Base-by-base conservation (phyloP, 306 rosid species). In the Acacia crassicarpa region DNA sequence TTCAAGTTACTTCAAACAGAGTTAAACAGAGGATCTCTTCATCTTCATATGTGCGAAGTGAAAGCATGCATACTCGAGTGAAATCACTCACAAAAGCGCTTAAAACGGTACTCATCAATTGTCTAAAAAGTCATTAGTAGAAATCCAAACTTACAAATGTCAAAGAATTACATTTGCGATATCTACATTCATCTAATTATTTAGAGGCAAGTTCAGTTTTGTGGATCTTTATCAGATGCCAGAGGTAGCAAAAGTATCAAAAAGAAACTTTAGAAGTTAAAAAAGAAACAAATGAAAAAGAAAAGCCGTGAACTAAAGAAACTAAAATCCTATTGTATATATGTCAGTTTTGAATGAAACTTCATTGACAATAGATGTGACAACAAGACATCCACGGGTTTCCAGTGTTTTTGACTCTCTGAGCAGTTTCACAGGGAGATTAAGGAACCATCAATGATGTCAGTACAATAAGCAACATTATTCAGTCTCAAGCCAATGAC, bases 401-500 rank as follows among this genome's bases (percentile, higher is more conserved):
- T 95, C 99, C 35, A 95, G 81, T 22, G 92, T 87, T 81, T 83
- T 86, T 84, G 93, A 80, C n/a, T n/a, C 63, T 88, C 90, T 17
- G 83, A 67, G 88, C 97, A 93, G 77, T 88, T 89, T 23, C 94
- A 83, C 68, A 95, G 82, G 17, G 91, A 84, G 75, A 89, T 38
- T 40, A 95, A 80, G 3, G 98, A 89, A 44, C 72, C 30, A 66
- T 95, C 97, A 0, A 92, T 87, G 77, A 95, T 87, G 75, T 86
- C 88, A 77, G 91, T 87, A 83, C 99, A 95, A 74, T 93, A 95
- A 41, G 99, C 91, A 56, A 91, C 54, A 67, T 91, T 95, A 77
- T 93, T 87, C 78, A 32, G 87, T 92, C 89, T 92, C 91, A 48
- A 95, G 96, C 65, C 68, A 81, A 70, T 88, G 93, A 80, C 99